Evolutionary conservation across 2,329 filamentous ascomycete genomes (phyloP).

Genomic region (Trichoderma oligosporum): DNA sequence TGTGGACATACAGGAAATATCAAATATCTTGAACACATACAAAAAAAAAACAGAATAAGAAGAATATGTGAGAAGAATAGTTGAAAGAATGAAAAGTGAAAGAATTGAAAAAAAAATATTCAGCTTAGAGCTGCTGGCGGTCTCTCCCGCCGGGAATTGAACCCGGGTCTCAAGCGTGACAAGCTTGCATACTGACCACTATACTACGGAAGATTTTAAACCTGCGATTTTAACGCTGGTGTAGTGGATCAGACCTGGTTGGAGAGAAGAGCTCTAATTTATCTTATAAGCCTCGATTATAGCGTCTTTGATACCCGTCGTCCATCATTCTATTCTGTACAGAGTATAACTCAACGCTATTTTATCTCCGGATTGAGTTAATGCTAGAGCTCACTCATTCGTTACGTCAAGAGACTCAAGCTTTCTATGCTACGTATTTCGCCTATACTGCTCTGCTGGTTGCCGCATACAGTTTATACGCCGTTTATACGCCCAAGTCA

Average conservation of each 20-base stretch:
- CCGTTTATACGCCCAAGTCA: not conserved
- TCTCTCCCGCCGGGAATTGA: constrained; percentile 28
- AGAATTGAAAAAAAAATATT: constrained; percentile 14
- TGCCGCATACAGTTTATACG: not conserved
- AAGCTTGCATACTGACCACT: constrained; percentile 28
- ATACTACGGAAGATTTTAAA: constrained; percentile 25
- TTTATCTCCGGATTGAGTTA: no score
- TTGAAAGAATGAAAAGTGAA: not conserved
- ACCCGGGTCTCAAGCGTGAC: constrained; percentile 27
- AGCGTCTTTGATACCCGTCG: no score
- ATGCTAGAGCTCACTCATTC: no score
- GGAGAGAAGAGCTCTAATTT: not conserved
- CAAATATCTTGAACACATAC: no score
- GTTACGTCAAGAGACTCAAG: no score
- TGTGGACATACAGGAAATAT: no score
- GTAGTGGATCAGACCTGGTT: constrained; percentile 19
- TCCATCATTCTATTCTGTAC: no score
- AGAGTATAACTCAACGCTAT: no score
- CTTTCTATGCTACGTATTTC: not conserved
- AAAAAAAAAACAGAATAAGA: no score
- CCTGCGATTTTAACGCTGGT: constrained; percentile 9
- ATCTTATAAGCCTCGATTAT: not conserved
- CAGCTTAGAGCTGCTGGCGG: constrained; percentile 16
- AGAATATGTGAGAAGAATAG: not conserved
- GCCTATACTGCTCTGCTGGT: not conserved